Evolutionary conservation across 148 eudicot genomes (phyloP).

Genomic region (Heliosperma pusillum): DNA sequence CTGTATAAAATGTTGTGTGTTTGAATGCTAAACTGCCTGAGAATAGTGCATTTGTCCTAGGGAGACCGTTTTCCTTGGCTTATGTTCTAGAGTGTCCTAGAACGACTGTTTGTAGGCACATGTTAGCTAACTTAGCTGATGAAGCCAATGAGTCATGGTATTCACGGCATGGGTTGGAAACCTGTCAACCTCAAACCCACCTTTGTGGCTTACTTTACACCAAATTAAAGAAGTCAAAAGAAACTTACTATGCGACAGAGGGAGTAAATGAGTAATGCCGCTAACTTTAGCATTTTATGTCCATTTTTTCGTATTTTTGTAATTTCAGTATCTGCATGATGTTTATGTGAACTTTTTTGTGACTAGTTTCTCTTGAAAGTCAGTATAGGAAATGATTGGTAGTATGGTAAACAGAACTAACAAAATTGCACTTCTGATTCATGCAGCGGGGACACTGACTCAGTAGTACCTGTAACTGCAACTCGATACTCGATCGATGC

Average conservation of each 20-base stretch:
- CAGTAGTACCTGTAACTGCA: conserved; percentile 93
- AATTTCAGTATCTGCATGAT: neutral
- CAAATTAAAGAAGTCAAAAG: too few relatives aligned
- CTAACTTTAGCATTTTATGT: neutral
- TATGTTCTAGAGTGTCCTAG: neutral
- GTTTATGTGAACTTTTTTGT: neutral
- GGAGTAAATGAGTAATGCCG: neutral
- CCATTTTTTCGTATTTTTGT: neutral
- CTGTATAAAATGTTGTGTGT: neutral
- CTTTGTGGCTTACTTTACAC: too few relatives aligned
- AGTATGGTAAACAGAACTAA: neutral
- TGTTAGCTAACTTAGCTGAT: too few relatives aligned
- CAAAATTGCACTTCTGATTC: neutral
- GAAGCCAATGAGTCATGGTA: too few relatives aligned
- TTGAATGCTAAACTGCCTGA: neutral
- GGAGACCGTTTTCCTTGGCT: neutral
- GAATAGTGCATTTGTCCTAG: neutral
- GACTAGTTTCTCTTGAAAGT: too few relatives aligned
- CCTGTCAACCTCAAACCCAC: too few relatives aligned
- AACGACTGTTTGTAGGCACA: neutral
- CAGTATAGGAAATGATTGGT: too few relatives aligned
- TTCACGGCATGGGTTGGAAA: too few relatives aligned
- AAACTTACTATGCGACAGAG: neutral
- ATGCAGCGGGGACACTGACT: conserved; percentile 72
- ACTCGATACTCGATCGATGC: conserved; percentile 86